phyloP scores from a whole-genome alignment of 257 asterid species.

The Asclepias syriaca region DNA sequence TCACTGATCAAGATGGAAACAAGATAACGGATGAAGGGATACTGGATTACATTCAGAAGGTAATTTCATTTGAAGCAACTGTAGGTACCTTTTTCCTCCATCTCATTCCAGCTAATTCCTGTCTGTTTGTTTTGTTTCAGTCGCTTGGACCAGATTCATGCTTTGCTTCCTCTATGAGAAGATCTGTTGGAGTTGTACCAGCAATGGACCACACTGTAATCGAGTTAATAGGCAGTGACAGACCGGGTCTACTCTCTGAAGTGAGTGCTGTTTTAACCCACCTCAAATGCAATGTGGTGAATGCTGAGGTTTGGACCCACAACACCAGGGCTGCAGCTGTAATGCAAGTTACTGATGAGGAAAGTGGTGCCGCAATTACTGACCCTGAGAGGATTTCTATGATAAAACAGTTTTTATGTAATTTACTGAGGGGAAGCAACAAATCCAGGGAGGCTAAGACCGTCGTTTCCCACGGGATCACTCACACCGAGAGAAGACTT shows the following conservation, averaged over 20 bases:
- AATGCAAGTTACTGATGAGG: slow-evolving; percentile 82
- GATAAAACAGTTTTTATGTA: slow-evolving; percentile 62
- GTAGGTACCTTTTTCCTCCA: slow-evolving; percentile 14
- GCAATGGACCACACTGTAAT: slow-evolving; percentile 74
- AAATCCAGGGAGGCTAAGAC: slow-evolving; percentile 75
- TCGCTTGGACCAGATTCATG: slow-evolving; percentile 96
- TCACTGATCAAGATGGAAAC: slow-evolving; percentile 76
- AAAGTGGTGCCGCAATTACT: slow-evolving; percentile 51
- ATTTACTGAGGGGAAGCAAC: slow-evolving; percentile 81
- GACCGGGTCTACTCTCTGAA: slow-evolving; percentile 98
- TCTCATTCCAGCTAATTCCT: slow-evolving; percentile 22
- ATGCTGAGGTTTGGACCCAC: slow-evolving; percentile 98
- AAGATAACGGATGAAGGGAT: slow-evolving; percentile 76
- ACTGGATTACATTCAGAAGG: slow-evolving; percentile 81
- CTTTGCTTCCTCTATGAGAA: slow-evolving; percentile 86
- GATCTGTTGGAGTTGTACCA: slow-evolving; percentile 75
- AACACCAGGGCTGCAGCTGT: slow-evolving; percentile 96
- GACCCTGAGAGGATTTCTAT: slow-evolving; percentile 56
- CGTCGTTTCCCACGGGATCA: slow-evolving; percentile 52
- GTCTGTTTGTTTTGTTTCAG: slow-evolving; percentile 46
- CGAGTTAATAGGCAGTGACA: slow-evolving; percentile 82
- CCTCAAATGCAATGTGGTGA: slow-evolving; percentile 87
- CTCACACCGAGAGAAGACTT: slow-evolving; percentile 83
- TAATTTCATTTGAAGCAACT: slow-evolving; percentile 21
- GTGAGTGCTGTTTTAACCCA: slow-evolving; percentile 90